Conservation (phyloP, 257 asterid species). For the Salvia miltiorrhiza region DNA sequence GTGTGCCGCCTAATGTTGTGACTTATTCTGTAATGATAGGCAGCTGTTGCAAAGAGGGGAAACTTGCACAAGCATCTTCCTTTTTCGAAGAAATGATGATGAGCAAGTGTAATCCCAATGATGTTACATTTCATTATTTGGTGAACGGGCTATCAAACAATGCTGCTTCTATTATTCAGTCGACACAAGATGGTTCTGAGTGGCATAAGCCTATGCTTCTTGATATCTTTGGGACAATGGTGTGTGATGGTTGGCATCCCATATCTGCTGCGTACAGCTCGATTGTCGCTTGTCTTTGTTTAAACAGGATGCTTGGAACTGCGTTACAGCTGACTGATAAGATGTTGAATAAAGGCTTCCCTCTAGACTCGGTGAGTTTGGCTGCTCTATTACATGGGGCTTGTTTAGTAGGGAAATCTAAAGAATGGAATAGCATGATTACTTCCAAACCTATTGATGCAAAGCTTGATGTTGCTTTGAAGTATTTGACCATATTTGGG, state of each 20-base stretch:
- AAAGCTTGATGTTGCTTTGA: conserved; percentile 47
- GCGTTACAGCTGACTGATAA: conserved; percentile 54
- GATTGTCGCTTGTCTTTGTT: conserved; percentile 63
- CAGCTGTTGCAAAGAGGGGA: conserved; percentile 63
- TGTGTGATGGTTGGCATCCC: conserved; percentile 59
- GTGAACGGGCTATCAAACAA: conserved; percentile 65
- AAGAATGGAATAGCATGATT: conserved; percentile 67
- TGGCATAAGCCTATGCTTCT: conserved; percentile 47
- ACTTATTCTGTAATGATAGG: conserved; percentile 78
- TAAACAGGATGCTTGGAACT: conserved; percentile 51
- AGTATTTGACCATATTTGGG: conserved; percentile 52
- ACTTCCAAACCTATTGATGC: conserved; percentile 37
- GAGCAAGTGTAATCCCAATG: conserved; percentile 69
- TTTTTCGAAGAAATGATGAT: conserved; percentile 73
- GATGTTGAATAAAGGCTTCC: conserved; percentile 46
- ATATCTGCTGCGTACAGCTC: conserved; percentile 68
- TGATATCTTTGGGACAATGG: conserved; percentile 44
- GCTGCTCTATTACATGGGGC: conserved; percentile 67
- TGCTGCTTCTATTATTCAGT: conserved; percentile 13
- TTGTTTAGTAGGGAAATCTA: conserved; percentile 60
- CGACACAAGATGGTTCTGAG: conserved; percentile 18
- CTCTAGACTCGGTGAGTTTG: conserved; percentile 47
- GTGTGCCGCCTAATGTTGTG: conserved; percentile 75
- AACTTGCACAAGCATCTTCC: conserved; percentile 57
- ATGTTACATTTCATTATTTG: conserved; percentile 71